Evolutionary conservation across 1,284 basidiomycete species (phyloP).

Genomic region (Heterobasidion occidentale): DNA sequence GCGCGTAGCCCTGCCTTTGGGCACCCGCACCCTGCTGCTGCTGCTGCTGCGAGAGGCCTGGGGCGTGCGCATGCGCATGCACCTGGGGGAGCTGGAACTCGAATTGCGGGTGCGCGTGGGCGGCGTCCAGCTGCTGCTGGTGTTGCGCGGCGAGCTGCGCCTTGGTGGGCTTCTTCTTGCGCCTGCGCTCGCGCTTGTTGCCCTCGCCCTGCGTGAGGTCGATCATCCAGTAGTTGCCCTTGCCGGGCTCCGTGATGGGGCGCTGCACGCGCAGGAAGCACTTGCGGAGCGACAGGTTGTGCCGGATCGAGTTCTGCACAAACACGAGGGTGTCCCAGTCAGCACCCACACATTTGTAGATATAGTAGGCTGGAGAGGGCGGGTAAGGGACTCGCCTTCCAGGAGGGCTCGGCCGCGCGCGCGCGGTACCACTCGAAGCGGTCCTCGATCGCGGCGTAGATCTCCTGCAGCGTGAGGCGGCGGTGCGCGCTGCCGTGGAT

Average conservation of each 20-base stretch:
- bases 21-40: not conserved
- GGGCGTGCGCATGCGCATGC: too few relatives aligned
- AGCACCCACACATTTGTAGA: not conserved
- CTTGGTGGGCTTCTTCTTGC: constrained; percentile 32
- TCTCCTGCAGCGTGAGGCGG: constrained; percentile 57
- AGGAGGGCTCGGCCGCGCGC: constrained; percentile 28
- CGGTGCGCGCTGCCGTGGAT: constrained; percentile 55
- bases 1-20: not conserved
- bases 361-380: not conserved
- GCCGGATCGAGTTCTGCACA: constrained; percentile 77
- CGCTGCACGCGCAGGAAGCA: constrained; percentile 64
- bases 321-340: not conserved
- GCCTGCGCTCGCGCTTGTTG: constrained; percentile 55
- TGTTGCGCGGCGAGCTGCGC: constrained; percentile 12
- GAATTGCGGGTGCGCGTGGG: not conserved
- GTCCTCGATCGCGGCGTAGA: constrained; percentile 48
- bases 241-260: constrained; percentile 63
- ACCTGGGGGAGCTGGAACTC: constrained; percentile 7
- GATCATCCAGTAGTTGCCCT: constrained; percentile 68
- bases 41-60: too few relatives aligned
- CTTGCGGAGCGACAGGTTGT: constrained; percentile 81
- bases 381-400: constrained; percentile 46
- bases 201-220: constrained; percentile 53
- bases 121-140: not conserved
- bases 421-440: constrained; percentile 52